These are phyloP conservation scores for Lasiodiplodia sp. DNA, from an alignment of 2,329 filamentous ascomycete genomes.

Conservation along the genomic window DNA sequence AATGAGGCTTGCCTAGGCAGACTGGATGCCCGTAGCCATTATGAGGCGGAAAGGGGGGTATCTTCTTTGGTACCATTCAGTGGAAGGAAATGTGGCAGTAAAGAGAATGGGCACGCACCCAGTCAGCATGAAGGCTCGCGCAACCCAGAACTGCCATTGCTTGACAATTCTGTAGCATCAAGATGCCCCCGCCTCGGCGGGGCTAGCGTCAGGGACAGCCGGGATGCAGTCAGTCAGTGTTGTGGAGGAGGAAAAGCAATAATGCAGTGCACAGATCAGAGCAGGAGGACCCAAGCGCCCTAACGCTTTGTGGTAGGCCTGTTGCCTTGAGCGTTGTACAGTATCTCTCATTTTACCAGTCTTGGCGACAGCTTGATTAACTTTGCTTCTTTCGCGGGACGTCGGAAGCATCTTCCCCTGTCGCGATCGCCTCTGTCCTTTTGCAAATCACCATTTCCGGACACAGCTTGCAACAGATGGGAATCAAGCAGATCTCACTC, in stretches of 20 bases:
- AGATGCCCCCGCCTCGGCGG: not conserved
- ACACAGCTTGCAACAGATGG: not conserved
- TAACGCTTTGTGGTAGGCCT: not conserved
- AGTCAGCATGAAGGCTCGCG: not conserved
- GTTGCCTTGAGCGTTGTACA: not conserved
- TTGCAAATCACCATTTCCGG: not conserved
- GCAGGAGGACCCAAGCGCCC: not conserved
- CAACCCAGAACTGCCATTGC: not conserved
- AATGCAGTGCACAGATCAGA: not conserved
- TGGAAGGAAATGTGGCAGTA: constrained; percentile 1
- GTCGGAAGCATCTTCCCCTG: constrained; percentile 10
- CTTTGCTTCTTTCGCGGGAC: constrained; percentile 27
- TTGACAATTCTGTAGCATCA: not conserved
- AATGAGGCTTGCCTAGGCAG: not conserved
- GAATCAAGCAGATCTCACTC: not conserved
- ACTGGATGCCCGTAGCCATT: not conserved
- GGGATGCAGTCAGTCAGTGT: not conserved
- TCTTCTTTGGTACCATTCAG: not conserved
- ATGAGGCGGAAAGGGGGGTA: not conserved
- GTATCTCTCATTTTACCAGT: not conserved
- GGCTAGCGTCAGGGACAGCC: constrained; percentile 9
- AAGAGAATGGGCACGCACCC: too few relatives aligned
- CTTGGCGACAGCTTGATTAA: constrained; percentile 3
- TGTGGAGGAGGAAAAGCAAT: not conserved
- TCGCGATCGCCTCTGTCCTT: constrained; percentile 5